Evolutionary conservation across 2,329 filamentous ascomycete species (phyloP), one percentile per base, ranked within the genome.

Genomic region (Scedosporium boydii): DNA sequence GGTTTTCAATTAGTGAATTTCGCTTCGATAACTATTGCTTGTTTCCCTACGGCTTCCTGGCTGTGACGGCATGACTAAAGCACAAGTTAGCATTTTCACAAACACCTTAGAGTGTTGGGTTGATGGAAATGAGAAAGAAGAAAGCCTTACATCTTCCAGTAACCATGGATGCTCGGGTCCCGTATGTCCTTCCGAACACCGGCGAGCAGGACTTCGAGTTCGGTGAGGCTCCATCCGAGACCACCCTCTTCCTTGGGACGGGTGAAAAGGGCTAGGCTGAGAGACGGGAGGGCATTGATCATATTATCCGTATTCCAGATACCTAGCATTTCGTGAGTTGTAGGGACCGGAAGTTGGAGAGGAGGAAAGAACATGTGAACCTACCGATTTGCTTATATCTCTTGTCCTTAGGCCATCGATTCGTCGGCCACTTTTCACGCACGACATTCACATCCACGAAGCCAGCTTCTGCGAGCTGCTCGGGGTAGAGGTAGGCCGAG

Each of bases 381-480:
- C 26, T 66, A 73, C 81, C 82, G 1, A 83, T 67, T 59, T 82
- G 76, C 67, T 83, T 85, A 58, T 80, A 74, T 27, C 77, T 76
- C 6, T 74, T 72, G 48, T 82, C 78, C 48, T 77, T 78, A 0
- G 81, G 77, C 82, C 82, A 85, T 12, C 73, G 69, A 65, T 79
- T 81, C 34, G 75, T 74, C 0, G 82, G 82, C 71, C 81, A 78
- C 68, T 78, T 80, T 67, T 75, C 80, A 4, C 79, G 67, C 2
- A 75, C 71, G 66, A 83, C 78, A 0, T 71, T 70, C 0, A 86
- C 77, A 62, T 84, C 76, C 57, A 75, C 71, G 64, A 86, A 86
- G 0, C 84, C 84, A 0, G 78, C 80, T 12, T 80, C 78, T 3
- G 72, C 70, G 67, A 85, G 74, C 61, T 77, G 75, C 53, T 72